Conservation (phyloP, 805 yeast genomes). For the Sugiyamaella americana region DNA sequence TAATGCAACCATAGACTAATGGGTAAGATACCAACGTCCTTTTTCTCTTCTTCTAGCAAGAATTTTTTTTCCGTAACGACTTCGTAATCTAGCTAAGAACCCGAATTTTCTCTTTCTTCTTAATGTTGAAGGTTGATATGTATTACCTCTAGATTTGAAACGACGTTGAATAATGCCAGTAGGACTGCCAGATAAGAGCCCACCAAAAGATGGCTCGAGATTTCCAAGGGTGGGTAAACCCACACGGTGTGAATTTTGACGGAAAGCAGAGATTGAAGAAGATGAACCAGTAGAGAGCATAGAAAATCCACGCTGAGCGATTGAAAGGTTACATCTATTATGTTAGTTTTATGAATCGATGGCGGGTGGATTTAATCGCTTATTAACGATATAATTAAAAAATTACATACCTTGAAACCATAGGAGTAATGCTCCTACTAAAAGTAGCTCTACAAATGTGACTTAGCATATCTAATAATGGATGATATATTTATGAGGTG, state of each 20-base stretch:
- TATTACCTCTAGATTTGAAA: conserved; percentile 88
- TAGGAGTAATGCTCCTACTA: too few species aligned
- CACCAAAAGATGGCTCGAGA: conserved; percentile 13
- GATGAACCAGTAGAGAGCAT: conserved; percentile 1
- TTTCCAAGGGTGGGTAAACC: not conserved
- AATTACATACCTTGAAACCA: too few species aligned
- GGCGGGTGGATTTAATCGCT: too few species aligned
- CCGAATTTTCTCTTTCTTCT: conserved; percentile 89
- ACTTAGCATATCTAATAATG: too few species aligned
- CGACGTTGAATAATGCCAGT: conserved; percentile 41
- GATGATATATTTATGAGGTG: too few species aligned
- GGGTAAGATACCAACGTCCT: conserved; percentile 90
- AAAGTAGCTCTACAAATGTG: too few species aligned
- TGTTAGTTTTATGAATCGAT: too few species aligned
- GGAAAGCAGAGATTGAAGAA: not conserved
- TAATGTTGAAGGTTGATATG: conserved; percentile 88
- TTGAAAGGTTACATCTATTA: too few species aligned
- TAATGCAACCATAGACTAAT: conserved; percentile 37
- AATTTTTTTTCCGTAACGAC: conserved; percentile 70
- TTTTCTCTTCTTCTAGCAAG: conserved; percentile 72
- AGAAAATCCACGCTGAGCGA: not conserved
- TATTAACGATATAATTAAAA: too few species aligned
- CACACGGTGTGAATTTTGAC: not conserved
- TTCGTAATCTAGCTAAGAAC: conserved; percentile 74
- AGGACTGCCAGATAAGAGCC: conserved; percentile 6